Evolutionary conservation across 495 filamentous ascomycete species (phyloP), one percentile per base, ranked within the genome.

Genomic region (Penicillium canescens): DNA sequence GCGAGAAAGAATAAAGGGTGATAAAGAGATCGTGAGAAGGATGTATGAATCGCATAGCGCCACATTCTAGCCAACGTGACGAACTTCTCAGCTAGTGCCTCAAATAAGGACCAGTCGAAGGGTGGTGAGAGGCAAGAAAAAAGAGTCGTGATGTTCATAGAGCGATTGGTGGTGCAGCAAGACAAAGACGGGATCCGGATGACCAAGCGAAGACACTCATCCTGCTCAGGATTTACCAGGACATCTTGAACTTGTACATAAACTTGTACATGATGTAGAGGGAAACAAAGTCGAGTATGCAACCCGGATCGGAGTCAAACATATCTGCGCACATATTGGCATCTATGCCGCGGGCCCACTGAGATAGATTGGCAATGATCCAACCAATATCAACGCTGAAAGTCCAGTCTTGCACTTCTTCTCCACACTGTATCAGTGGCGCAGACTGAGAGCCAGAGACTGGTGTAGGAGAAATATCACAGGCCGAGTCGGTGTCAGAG

Each of bases 221-320:
- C 40, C 24, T 20, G 36, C 12, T 38, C 36, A 38, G 36, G 3
- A 14, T 23, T 6, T 6, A 3, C 16, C 26, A 50, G 24, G 1
- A 13, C 2, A 11, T 33, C 24, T 23, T 34, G 14, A 40, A 34
- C 4, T 34, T 31, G 6, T 44, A 39, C 23, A 58, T 42, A 0
- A 58, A 44, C 9, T 53, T 41, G 20, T 35, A 55, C 21, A 56
- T 7, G 4, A 59, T 46, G 20, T 50, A 50, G 33, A 20, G 11
- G 2, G 46, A 42, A 16, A 62, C 21, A 13, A 53, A 56, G 12
- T 59, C 35, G 9, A 56, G 41, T 6, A 59, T 39, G 1, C 31
- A 23, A 6, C 13, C 20, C 10, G 48, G 24, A 9, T 62, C 44
- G 9, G 20, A 38, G 18, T 13, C 7, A 4, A 41, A 35, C 14